Evolutionary conservation across 1,284 basidiomycete species (phyloP), one percentile per base, ranked within the genome.

Genomic region (Psilocybe mexicana): DNA sequence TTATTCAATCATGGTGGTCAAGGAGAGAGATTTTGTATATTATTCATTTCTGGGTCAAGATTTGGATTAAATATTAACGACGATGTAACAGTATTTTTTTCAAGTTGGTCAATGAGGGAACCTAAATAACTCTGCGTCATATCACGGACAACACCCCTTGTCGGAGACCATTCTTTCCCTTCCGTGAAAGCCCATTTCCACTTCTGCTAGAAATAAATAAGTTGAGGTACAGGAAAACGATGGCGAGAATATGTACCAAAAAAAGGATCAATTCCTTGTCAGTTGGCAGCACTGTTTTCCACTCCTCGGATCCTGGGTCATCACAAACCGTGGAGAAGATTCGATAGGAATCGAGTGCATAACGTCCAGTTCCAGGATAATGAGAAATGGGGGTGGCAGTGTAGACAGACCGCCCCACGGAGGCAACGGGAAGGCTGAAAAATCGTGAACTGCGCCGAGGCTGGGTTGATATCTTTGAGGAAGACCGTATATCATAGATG

Each of bases 261-360:
- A 82, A 87, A 50, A 76, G 76, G 40, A 81, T 70, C 24, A 89
- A 74, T 58, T 87, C 83, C 69, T 89, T 88, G 65, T 89, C 86
- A 1, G 62, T 68, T 0, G 87, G 85, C 62, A 76, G 70, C 8
- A 88, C 86, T 0, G 60, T 35, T 63, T 81, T 82, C 87, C 87
- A 88, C 55, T 81, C 81, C 2, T 72, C 69, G 8, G 70, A 78
- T 64, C 33, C 63, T 52, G 58, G 67, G 57, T 55, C 61, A 40
- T 70, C 53, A 43, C 65, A 52, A 6, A 55, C 51, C 18, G 68
- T 69, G 55, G 82, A 87, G 66, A 87, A 89, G 18, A 89, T 86
- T 35, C 85, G 77, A 62, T 86, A 86, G 1, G 85, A 88, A 64
- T 88, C 86, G 0, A 86, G 74, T 0, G 87, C 87, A 60, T 88